A percentile compares a stretch with the other conserved stretches of the same genome.
phyloP scores from a whole-genome alignment of 78 protist species.

The Emiliania huxleyi region DNA sequence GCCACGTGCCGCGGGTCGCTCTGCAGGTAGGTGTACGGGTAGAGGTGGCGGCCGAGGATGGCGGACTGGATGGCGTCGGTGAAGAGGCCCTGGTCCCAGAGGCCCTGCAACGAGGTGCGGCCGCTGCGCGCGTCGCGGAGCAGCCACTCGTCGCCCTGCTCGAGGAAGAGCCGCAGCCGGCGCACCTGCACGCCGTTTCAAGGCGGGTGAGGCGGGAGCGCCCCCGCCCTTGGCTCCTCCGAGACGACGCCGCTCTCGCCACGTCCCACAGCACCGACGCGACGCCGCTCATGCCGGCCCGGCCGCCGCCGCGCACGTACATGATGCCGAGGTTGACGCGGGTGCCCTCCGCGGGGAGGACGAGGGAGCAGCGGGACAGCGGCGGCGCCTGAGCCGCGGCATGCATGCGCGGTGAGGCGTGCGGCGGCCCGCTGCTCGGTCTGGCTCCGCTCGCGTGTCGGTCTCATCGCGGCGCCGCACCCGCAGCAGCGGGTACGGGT shows the following conservation, averaged over 20 bases:
- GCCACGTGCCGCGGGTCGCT: not conserved
- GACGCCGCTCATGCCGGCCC: not conserved
- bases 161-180: not conserved
- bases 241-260: too few relatives aligned
- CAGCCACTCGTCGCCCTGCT: not conserved
- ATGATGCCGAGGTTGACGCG: not conserved
- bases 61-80: not conserved
- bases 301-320: not conserved
- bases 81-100: slow-evolving; percentile 8
- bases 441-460: too few relatives aligned
- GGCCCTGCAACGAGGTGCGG: not conserved
- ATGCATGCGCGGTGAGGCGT: too few relatives aligned
- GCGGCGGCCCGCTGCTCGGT: too few relatives aligned
- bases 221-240: too few relatives aligned
- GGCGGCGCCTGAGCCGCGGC: too few relatives aligned
- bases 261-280: not conserved
- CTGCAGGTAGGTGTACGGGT: not conserved
- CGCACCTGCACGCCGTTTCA: too few relatives aligned
- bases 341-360: not conserved
- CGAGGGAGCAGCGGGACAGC: not conserved
- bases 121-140: not conserved
- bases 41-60: not conserved
- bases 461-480: too few relatives aligned
- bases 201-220: too few relatives aligned
- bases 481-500: not conserved